Conservation (phyloP, 345 rosid genomes). For the Citrus unshiu region DNA sequence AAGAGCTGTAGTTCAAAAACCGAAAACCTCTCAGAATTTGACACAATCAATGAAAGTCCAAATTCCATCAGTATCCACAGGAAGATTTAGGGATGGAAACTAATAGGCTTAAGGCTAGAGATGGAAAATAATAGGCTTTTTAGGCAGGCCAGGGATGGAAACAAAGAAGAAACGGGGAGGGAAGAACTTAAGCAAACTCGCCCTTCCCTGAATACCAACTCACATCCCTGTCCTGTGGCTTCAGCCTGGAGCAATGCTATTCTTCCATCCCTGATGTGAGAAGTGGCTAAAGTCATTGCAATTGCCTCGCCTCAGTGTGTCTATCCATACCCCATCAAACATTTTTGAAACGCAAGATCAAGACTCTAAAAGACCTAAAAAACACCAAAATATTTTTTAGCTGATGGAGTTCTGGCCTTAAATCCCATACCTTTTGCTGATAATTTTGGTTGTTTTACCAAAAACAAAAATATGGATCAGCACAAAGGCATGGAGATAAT, state of each 20-base stretch:
- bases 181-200: not conserved
- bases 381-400: not conserved
- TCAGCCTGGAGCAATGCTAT: not conserved
- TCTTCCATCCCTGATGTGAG: not conserved
- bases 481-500: not conserved
- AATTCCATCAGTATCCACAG: not conserved
- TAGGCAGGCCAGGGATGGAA: not conserved
- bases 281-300: not conserved
- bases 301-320: not conserved
- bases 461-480: not conserved
- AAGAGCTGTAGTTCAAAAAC: not conserved
- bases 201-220: not conserved
- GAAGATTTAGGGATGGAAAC: not conserved
- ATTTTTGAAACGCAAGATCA: not conserved
- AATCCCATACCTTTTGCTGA: not conserved
- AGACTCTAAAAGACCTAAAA: not conserved
- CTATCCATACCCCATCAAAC: not conserved
- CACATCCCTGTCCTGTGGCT: not conserved
- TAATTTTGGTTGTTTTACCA: not conserved
- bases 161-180: not conserved
- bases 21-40: not conserved
- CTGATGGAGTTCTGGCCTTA: not conserved
- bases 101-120: not conserved
- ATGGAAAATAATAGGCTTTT: not conserved
- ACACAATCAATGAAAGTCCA: not conserved